Evolutionary conservation across 768 basidiomycete species (phyloP), one percentile per base, ranked within the genome.

Genomic region (Dioszegia hungarica): DNA sequence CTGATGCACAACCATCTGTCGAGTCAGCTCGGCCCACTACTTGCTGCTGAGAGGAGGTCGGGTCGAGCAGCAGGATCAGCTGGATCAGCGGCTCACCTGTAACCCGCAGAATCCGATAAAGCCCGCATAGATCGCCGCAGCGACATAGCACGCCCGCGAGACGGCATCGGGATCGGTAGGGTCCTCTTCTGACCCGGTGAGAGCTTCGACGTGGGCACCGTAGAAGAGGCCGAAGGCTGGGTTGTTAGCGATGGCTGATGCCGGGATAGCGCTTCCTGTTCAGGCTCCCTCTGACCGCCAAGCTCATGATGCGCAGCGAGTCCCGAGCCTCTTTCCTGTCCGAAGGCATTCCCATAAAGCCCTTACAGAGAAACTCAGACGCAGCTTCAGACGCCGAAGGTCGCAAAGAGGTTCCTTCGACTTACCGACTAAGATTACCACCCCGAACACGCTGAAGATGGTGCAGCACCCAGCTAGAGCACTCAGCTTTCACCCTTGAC

Each of bases 21-120:
- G 1, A 25, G n/a, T 51, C 44, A 49, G 37, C 34, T 25, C 47
- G 25, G 39, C 19, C 47, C 20, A 3, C 43, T 15, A 54, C 36
- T 40, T 28, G 37, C 20, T 5, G 14, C 33, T 5, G 9, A 41
- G 22, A 41, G n/a, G 27, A 24, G 24, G 43, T 41, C n/a, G 20
- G 29, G 39, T 10, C 4, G 37, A n/a, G 34, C 2, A 22, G 2
- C 8, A 8, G 6, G 1, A 19, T 2, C 19, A 28, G 2, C 46
- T 22, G 27, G 38, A 20, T 11, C 20, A 20, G 3, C 8, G 8
- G 70, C 75, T 57, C 60, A 78, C 78, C 64, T 79, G 78, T 52
- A 73, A 66, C 19, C 75, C 76, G 54, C 77, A 78, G 47, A 78
- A 75, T 3, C 57, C 73, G 27, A 77, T 61, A 47, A 77, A 77